phyloP scores from a whole-genome alignment of 1,139 yeast species.

The Geotrichum candidum region DNA sequence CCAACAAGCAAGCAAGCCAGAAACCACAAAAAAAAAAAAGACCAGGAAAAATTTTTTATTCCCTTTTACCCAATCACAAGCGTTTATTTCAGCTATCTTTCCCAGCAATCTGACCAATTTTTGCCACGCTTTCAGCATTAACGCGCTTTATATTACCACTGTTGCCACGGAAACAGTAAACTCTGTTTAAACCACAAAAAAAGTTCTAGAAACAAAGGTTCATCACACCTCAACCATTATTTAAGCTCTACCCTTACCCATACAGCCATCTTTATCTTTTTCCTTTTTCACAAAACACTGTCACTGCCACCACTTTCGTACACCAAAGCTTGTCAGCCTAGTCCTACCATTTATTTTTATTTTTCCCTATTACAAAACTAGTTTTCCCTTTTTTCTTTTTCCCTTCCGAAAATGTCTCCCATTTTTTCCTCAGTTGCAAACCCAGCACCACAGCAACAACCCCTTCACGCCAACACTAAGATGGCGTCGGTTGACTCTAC shows the following conservation, averaged over 20 bases:
- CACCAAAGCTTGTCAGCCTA: neutral
- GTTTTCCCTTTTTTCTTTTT: conserved; percentile 3
- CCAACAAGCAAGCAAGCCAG: neutral
- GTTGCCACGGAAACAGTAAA: neutral
- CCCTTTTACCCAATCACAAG: neutral
- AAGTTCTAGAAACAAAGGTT: neutral
- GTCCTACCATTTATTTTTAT: neutral
- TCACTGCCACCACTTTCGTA: neutral
- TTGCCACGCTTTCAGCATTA: neutral
- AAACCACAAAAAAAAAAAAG: neutral
- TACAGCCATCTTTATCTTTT: neutral
- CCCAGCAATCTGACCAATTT: neutral
- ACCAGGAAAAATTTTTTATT: neutral
- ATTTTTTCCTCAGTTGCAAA: conserved; percentile 2
- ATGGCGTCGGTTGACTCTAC: neutral
- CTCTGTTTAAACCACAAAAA: neutral
- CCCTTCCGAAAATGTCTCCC: conserved; percentile 11
- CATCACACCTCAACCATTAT: neutral
- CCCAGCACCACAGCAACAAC: neutral
- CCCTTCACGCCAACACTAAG: neutral
- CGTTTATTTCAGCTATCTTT: neutral
- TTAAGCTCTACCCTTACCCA: neutral
- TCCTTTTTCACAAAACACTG: neutral
- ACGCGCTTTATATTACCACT: neutral
- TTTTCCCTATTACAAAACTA: conserved; percentile 2